Percentiles rank a stretch among this genome's conserved stretches.
These are phyloP conservation scores for Alopecurus myosuroides DNA, from an alignment of 176 grass and related monocot species.

Conservation along the genomic window DNA sequence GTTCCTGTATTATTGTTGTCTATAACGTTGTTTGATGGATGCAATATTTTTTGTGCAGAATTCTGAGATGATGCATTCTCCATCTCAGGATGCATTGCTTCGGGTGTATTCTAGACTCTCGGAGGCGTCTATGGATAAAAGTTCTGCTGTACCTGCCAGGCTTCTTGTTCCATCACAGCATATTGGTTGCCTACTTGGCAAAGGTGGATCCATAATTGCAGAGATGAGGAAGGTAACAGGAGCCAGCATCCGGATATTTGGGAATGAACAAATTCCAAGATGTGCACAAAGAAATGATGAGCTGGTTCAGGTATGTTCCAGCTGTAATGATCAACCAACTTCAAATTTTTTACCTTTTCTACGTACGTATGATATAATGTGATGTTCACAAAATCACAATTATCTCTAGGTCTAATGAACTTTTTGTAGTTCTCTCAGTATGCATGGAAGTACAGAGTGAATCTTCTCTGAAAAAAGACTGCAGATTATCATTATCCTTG, in stretches of 20 bases:
- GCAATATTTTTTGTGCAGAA: conserved; percentile 49
- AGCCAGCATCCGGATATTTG: conserved; percentile 70
- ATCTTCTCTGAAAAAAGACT: not conserved
- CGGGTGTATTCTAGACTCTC: conserved; percentile 61
- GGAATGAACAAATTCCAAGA: conserved; percentile 65
- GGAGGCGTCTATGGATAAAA: conserved; percentile 61
- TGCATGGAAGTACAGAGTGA: not conserved
- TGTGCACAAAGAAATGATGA: conserved; percentile 77
- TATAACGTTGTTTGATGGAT: conserved; percentile 7
- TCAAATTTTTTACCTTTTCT: not conserved
- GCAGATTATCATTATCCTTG: not conserved
- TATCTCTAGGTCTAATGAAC: not conserved
- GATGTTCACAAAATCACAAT: not conserved
- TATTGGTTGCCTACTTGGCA: conserved; percentile 71
- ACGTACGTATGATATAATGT: not conserved
- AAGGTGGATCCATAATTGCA: conserved; percentile 72
- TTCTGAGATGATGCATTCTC: conserved; percentile 76
- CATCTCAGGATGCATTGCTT: conserved; percentile 65
- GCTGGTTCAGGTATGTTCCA: conserved; percentile 60
- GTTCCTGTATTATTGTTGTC: not conserved
- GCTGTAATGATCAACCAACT: not conserved
- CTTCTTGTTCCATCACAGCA: conserved; percentile 77
- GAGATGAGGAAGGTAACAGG: conserved; percentile 81
- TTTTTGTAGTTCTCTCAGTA: not conserved
- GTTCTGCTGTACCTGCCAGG: conserved; percentile 53